phyloP scores from a whole-genome alignment of 1,139 yeast species.

The Maudiozyma humilis region DNA sequence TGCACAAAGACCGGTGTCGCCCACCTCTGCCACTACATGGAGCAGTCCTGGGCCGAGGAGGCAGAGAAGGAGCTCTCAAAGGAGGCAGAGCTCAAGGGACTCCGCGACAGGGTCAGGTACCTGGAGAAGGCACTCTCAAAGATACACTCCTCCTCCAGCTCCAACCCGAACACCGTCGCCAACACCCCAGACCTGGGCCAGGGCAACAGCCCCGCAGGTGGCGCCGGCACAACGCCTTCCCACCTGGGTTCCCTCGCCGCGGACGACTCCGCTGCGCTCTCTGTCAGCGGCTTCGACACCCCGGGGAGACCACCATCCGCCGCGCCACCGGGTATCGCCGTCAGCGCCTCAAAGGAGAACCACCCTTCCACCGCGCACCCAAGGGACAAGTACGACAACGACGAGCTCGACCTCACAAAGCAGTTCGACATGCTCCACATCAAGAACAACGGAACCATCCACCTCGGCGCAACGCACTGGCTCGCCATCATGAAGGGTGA shows the following conservation, averaged over 20 bases:
- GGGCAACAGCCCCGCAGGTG: not conserved
- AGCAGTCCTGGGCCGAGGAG: constrained; percentile 46
- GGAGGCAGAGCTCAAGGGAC: constrained; percentile 29
- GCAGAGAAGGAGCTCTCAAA: constrained; percentile 46
- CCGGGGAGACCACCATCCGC: too few species aligned
- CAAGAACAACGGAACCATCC: constrained; percentile 43
- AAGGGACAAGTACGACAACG: constrained; percentile 25
- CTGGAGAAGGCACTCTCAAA: constrained; percentile 28
- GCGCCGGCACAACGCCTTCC: too few species aligned
- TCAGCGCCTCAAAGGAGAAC: too few species aligned
- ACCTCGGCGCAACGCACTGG: constrained; percentile 47
- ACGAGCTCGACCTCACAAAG: constrained; percentile 37
- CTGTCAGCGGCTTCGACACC: not conserved
- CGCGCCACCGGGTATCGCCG: too few species aligned
- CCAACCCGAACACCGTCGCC: constrained; percentile 7
- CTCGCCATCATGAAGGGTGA: constrained; percentile 46
- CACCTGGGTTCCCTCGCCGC: not conserved
- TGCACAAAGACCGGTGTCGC: constrained; percentile 68
- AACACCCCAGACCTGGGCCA: constrained; percentile 7
- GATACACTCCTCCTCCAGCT: constrained; percentile 17
- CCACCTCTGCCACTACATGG: constrained; percentile 62
- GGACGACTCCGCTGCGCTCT: not conserved
- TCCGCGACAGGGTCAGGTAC: constrained; percentile 29
- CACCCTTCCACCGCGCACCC: constrained; percentile 3
- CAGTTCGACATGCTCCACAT: constrained; percentile 44